Conservation (phyloP, 805 yeast species). For the Debaryomyces prosopidis region DNA sequence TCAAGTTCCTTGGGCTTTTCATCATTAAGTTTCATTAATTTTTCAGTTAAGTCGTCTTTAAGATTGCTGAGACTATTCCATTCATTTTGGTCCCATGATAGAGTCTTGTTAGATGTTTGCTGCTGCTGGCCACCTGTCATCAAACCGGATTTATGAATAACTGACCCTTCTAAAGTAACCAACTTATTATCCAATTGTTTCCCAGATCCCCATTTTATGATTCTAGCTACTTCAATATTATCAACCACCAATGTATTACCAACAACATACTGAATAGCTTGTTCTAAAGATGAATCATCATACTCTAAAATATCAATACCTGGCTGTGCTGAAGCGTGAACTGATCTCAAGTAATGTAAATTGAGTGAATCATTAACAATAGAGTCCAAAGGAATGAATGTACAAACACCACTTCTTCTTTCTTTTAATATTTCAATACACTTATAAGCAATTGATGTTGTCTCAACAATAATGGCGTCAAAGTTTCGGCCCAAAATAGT, state of each 20-base stretch:
- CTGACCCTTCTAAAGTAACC: constrained; percentile 81
- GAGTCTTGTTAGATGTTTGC: constrained; percentile 34
- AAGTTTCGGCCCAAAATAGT: constrained; percentile 76
- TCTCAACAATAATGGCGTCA: constrained; percentile 84
- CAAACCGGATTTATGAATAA: constrained; percentile 81
- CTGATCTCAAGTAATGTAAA: constrained; percentile 52
- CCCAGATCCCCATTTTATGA: constrained; percentile 65
- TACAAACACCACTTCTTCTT: constrained; percentile 80
- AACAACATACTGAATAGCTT: constrained; percentile 78
- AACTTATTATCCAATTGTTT: constrained; percentile 54
- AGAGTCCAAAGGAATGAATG: constrained; percentile 86
- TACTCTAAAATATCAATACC: constrained; percentile 71
- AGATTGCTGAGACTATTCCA: constrained; percentile 50
- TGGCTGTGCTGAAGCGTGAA: constrained; percentile 61
- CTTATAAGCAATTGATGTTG: constrained; percentile 62
- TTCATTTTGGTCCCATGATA: constrained; percentile 75
- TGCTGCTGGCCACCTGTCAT: constrained; percentile 86
- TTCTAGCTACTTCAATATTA: constrained; percentile 62
- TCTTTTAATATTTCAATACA: constrained; percentile 81
- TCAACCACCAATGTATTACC: constrained; percentile 82
- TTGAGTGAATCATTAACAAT: constrained; percentile 56
- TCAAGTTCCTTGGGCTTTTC: constrained; percentile 53
- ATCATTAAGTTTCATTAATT: constrained; percentile 49
- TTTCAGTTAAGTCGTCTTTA: constrained; percentile 52
- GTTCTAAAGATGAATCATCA: constrained; percentile 61